These are phyloP conservation scores for Ceratocystis ficicola DNA, from an alignment of 2,329 filamentous ascomycete species.

Conservation along the genomic window DNA sequence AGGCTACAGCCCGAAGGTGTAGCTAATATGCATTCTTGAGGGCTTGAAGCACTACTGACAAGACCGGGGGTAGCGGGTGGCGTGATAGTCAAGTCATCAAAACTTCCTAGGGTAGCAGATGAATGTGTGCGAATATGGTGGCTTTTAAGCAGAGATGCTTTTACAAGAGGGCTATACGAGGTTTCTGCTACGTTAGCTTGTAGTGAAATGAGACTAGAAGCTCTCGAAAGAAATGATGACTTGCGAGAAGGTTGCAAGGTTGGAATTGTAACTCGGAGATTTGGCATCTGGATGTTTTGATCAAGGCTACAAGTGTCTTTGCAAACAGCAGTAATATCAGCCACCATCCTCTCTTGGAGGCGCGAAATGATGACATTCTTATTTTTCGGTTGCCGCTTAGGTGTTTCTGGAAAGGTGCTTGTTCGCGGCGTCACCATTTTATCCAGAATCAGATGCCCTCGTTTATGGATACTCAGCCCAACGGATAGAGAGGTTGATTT, in stretches of 20 bases:
- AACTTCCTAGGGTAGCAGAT: conserved; percentile 13
- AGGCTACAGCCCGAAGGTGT: conserved; percentile 24
- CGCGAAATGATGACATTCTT: conserved; percentile 31
- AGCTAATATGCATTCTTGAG: conserved; percentile 24
- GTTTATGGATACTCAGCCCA: conserved; percentile 39
- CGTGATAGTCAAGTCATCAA: conserved; percentile 23
- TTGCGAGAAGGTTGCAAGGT: not conserved
- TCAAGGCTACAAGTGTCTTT: conserved; percentile 40
- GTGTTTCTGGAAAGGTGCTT: conserved; percentile 28
- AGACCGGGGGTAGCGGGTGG: conserved; percentile 25
- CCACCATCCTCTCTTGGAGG: conserved; percentile 36
- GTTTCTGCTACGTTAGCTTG: conserved; percentile 5
- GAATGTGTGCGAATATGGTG: conserved; percentile 17
- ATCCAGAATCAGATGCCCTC: conserved; percentile 42
- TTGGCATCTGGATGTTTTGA: conserved; percentile 25
- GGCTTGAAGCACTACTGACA: conserved; percentile 23
- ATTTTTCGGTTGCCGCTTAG: conserved; percentile 9
- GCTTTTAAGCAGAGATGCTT: conserved; percentile 6
- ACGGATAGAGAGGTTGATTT: conserved; percentile 37
- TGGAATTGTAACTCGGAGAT: conserved; percentile 25
- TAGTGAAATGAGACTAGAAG: conserved; percentile 14
- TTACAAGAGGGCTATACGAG: conserved; percentile 5
- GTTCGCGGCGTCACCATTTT: conserved; percentile 36
- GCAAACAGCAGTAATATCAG: conserved; percentile 39
- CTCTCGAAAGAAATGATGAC: conserved; percentile 11